These are phyloP conservation scores for Populus tomentosa DNA, from an alignment of 441 rosid species.

Conservation along the genomic window DNA sequence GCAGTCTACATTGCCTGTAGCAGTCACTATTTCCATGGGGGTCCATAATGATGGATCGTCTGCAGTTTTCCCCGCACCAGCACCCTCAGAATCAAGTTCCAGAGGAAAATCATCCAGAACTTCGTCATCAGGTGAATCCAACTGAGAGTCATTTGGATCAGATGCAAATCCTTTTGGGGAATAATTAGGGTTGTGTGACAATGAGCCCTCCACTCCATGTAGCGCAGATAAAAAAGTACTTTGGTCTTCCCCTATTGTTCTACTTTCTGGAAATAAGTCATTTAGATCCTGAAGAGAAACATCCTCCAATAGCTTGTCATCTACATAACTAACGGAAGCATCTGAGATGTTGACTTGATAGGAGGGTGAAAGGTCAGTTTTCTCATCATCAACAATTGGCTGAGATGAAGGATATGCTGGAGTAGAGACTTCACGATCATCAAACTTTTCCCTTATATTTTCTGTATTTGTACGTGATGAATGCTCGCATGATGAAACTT, in stretches of 20 bases:
- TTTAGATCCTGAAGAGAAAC: conserved; percentile 29
- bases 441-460: conserved; percentile 17
- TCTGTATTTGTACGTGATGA: conserved; percentile 20
- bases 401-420: conserved; percentile 17
- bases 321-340: conserved; percentile 27
- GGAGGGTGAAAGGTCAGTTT: conserved; percentile 15
- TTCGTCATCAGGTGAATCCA: conserved; percentile 21
- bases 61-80: conserved; percentile 24
- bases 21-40: conserved; percentile 78
- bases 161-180: conserved; percentile 17
- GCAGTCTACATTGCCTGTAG: conserved; percentile 65
- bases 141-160: conserved; percentile 17
- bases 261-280: conserved; percentile 30
- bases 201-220: conserved; percentile 30
- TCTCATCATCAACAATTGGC: conserved; percentile 21
- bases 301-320: conserved; percentile 38
- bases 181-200: conserved; percentile 12
- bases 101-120: conserved; percentile 26
- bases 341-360: conserved; percentile 19
- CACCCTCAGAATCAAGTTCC: conserved; percentile 33
- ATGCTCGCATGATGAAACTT: conserved; percentile 18
- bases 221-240: conserved; percentile 47
- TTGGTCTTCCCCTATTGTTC: conserved; percentile 39
- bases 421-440: conserved; percentile 19
- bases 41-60: conserved; percentile 81